Evolutionary conservation across 139 green algal genomes (phyloP).

Genomic region (Micractinium conductrix): DNA sequence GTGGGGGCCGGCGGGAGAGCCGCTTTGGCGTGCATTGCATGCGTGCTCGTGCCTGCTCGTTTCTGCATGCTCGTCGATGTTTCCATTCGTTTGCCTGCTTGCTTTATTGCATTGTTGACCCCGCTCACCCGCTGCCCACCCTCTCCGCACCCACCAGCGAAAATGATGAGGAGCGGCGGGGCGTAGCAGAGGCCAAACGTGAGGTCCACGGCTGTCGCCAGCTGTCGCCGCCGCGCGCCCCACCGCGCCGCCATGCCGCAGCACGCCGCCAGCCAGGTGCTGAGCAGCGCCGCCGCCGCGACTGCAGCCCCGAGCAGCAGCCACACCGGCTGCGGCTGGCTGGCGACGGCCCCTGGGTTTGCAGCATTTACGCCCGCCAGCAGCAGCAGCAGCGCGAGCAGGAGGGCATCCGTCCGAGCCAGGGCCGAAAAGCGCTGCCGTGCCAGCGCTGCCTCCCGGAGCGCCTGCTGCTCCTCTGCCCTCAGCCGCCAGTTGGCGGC

Average conservation of each 20-base stretch:
- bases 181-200: slow-evolving; percentile 30
- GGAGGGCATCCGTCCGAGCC: slow-evolving; percentile 43
- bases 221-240: no score
- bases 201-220: slow-evolving; percentile 33
- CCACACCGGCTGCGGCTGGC: background rate
- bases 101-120: background rate
- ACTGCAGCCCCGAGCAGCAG: slow-evolving; percentile 18
- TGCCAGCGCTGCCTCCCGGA: background rate
- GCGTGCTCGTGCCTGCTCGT: no score
- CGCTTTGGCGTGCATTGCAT: no score
- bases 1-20: no score
- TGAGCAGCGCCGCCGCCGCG: background rate
- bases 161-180: slow-evolving; percentile 26
- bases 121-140: background rate
- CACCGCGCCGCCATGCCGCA: background rate
- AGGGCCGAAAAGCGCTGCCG: slow-evolving; percentile 40
- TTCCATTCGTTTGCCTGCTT: background rate
- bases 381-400: slow-evolving; percentile 31
- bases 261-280: slow-evolving; percentile 6
- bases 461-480: slow-evolving; percentile 11
- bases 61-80: no score
- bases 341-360: slow-evolving; percentile 10
- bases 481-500: slow-evolving; percentile 23
- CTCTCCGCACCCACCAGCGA: slow-evolving; percentile 7
- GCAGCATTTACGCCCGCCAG: slow-evolving; percentile 27